Percentiles rank a stretch among this genome's conserved stretches.
These are phyloP conservation scores for Candida ovalis DNA, from an alignment of 805 yeast species.

Conservation along the genomic window DNA sequence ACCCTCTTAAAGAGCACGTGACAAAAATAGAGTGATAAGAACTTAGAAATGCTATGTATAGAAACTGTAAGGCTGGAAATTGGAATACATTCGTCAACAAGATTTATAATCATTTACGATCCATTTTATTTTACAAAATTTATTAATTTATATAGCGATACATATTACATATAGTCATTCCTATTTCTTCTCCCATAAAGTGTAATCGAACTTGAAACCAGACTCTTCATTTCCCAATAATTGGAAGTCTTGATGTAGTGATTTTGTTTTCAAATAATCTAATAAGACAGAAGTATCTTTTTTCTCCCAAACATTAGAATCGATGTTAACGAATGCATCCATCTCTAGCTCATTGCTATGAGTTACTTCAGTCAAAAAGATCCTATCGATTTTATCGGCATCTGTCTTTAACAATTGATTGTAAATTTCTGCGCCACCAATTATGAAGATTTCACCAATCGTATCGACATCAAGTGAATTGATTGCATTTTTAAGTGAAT, in stretches of 20 bases:
- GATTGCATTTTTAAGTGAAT: conserved; percentile 44
- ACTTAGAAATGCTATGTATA: too few species aligned
- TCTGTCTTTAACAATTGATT: conserved; percentile 36
- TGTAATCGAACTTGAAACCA: conserved; percentile 53
- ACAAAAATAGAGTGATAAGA: too few species aligned
- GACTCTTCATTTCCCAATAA: conserved; percentile 31
- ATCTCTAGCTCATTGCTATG: conserved; percentile 41
- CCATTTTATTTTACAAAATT: too few species aligned
- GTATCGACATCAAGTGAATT: conserved; percentile 24
- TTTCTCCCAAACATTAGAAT: conserved; percentile 35
- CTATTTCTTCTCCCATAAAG: conserved; percentile 48
- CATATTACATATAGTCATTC: not conserved
- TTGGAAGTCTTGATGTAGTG: conserved; percentile 21
- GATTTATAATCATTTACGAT: too few species aligned
- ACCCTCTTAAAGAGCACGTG: too few species aligned
- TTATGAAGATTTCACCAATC: conserved; percentile 66
- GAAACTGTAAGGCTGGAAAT: too few species aligned
- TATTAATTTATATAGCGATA: not conserved
- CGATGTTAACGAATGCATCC: conserved; percentile 65
- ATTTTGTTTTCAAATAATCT: conserved; percentile 37
- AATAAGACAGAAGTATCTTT: conserved; percentile 34
- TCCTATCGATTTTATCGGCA: conserved; percentile 40
- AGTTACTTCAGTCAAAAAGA: conserved; percentile 68
- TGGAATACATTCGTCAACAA: too few species aligned
- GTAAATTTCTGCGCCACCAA: conserved; percentile 93